Conservation (phyloP, 2,329 filamentous ascomycete species). For the Bimuria novae-zelandiae region DNA sequence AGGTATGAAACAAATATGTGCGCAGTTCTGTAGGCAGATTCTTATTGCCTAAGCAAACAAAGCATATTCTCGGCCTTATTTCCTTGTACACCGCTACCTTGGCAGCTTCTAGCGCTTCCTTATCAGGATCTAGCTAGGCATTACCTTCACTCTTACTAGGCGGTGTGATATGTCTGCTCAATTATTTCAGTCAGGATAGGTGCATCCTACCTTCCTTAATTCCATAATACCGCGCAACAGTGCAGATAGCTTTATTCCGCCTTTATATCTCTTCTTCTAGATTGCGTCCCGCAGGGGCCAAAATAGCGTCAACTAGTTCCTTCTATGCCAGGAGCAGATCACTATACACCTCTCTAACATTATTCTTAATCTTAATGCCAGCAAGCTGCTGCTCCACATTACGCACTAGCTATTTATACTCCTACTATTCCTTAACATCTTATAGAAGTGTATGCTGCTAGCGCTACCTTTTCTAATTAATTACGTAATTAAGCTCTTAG, state of each 20-base stretch:
- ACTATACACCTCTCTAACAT: constrained; percentile 4
- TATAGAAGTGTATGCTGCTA: constrained; percentile 10
- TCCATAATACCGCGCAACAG: constrained; percentile 16
- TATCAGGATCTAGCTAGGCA: constrained; percentile 6
- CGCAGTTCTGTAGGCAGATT: background rate
- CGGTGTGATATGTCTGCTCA: background rate
- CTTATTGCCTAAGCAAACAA: background rate
- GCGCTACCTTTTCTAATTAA: constrained; percentile 18
- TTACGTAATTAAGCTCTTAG: constrained; percentile 17
- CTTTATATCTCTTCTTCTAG: constrained; percentile 10
- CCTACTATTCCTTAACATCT: constrained; percentile 11
- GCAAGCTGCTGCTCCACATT: constrained; percentile 24
- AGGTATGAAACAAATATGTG: background rate
- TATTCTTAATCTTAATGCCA: constrained; percentile 10
- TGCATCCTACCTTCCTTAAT: constrained; percentile 15
- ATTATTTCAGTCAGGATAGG: background rate
- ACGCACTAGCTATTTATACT: constrained; percentile 15
- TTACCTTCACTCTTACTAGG: constrained; percentile 10
- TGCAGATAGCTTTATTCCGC: constrained; percentile 8
- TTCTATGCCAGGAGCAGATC: constrained; percentile 13
- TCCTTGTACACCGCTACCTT: constrained; percentile 7
- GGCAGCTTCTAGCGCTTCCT: constrained; percentile 19
- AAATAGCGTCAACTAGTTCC: constrained; percentile 7
- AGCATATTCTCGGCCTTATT: background rate
- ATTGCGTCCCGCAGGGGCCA: constrained; percentile 3